Evolutionary conservation across 2,329 filamentous ascomycete species (phyloP), one percentile per base, ranked within the genome.

Genomic region (Teratosphaeria epicoccoides): DNA sequence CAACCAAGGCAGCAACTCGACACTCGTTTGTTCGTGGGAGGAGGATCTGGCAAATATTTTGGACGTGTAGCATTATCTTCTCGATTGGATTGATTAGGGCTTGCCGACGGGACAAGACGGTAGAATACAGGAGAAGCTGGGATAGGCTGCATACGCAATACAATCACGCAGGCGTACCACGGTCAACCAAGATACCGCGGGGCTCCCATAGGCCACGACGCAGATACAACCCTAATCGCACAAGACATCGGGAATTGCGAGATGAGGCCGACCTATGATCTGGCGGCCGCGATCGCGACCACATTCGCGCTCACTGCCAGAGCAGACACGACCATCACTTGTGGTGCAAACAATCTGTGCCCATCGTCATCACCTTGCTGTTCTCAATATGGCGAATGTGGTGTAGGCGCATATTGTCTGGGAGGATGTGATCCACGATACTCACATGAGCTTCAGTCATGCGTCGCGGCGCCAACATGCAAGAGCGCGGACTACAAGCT

Each of bases 361-460:
- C 66, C 66, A 4, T 47, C 55, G 25, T 57, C 59, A 49, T 51
- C 66, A 24, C 67, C 67, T 22, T 69, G 67, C 62, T 69, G 67
- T 50, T 68, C 66, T 10, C 62, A 93, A 71, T 97, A 96, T 71
- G 88, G 88, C 62, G 78, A 91, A 70, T 97, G 93, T 65, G 93
- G 91, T 73, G 82, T 89, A 51, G 93, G 93, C 63, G 93, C 90
- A 51, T 97, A 87, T 78, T 98, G 93, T 66, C 81, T 98, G 20
- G 93, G 93, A 63, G 93, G 93, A 57, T 98, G 93, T 74, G 91
- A 97, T 67, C 87, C 89, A 26, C 80, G 83, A 66, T 84, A 84
- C 72, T 97, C 91, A 46, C 86, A 83, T 74, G 80, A 80, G 11
- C 78, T 96, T 61, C 82, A 94, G 59, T 83, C 91, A 2, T 98